phyloP scores from a whole-genome alignment of 116 monocot genomes.

The Dioscorea cayenensis region DNA sequence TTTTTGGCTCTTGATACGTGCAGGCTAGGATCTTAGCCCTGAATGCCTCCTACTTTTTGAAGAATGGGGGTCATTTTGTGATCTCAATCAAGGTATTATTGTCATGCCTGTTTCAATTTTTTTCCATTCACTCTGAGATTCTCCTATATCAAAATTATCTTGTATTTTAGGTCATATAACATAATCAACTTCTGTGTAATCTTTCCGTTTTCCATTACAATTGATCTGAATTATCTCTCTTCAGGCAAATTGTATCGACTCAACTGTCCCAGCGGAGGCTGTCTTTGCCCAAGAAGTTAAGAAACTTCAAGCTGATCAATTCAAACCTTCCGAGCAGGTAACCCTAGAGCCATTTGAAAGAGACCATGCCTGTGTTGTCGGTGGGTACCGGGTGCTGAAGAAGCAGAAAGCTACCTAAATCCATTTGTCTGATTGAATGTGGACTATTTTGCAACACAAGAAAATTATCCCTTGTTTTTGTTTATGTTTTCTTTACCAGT shows the following conservation, averaged over 20 bases:
- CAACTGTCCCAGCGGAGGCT: slow-evolving; percentile 80
- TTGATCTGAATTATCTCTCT: background rate
- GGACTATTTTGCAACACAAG: too few species aligned
- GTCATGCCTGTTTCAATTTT: background rate
- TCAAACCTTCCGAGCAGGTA: slow-evolving; percentile 88
- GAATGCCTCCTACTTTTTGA: slow-evolving; percentile 85
- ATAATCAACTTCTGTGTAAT: slow-evolving; percentile 12
- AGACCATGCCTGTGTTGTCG: slow-evolving; percentile 96
- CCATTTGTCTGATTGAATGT: too few species aligned
- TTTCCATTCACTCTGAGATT: too few species aligned
- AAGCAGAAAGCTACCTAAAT: slow-evolving; percentile 40
- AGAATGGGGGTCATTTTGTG: slow-evolving; percentile 88
- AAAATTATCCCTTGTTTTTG: too few species aligned
- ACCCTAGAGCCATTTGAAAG: slow-evolving; percentile 88
- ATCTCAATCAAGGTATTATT: slow-evolving; percentile 89
- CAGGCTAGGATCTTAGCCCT: slow-evolving; percentile 92
- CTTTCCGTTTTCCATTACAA: background rate
- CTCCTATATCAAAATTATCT: too few species aligned
- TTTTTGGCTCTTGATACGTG: background rate
- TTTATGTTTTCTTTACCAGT: too few species aligned
- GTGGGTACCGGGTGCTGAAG: slow-evolving; percentile 83
- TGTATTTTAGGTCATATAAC: too few species aligned
- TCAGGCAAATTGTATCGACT: slow-evolving; percentile 93
- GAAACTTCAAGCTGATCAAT: slow-evolving; percentile 84
- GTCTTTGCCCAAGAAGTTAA: slow-evolving; percentile 91